These are phyloP conservation scores for Ricinus communis DNA, from an alignment of 345 rosid genomes.

Conservation along the genomic window DNA sequence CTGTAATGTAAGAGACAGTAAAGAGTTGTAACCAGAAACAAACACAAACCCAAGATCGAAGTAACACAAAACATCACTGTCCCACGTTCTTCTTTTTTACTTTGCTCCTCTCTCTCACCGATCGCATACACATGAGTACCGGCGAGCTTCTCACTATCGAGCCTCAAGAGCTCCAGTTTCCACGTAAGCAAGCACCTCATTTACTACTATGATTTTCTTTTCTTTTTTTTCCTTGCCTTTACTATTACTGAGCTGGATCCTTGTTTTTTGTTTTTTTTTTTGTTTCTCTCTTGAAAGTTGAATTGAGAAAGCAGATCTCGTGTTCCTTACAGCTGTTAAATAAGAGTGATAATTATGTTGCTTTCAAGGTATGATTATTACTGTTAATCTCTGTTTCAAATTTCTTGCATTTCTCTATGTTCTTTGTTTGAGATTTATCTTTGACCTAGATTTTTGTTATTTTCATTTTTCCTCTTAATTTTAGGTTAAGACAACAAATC, in stretches of 20 bases:
- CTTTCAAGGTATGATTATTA: constrained; percentile 59
- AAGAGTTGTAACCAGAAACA: neutral
- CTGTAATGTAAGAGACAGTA: neutral
- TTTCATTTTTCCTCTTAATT: constrained; percentile 14
- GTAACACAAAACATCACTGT: constrained; percentile 19
- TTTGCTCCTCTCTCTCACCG: constrained; percentile 13
- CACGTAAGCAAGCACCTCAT: constrained; percentile 40
- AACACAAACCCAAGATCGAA: constrained; percentile 1
- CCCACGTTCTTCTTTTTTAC: constrained; percentile 20
- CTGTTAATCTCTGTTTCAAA: neutral
- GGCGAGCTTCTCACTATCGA: constrained; percentile 69
- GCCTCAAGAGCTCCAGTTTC: constrained; percentile 77
- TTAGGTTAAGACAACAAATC: constrained; percentile 89
- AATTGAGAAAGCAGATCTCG: constrained; percentile 80
- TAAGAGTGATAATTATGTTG: constrained; percentile 63
- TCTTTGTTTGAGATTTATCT: neutral
- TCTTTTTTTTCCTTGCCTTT: neutral
- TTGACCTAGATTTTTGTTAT: neutral
- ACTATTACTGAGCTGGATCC: constrained; percentile 14
- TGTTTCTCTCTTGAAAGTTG: constrained; percentile 40
- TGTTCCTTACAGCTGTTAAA: constrained; percentile 66
- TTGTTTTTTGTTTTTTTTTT: neutral
- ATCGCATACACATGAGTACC: constrained; percentile 45
- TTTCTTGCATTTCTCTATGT: constrained; percentile 3
- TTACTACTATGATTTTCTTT: neutral